Evolutionary conservation across 1,139 yeast species (phyloP), one percentile per base, ranked within the genome.

Genomic region (Meyerozyma guilliermondii): DNA sequence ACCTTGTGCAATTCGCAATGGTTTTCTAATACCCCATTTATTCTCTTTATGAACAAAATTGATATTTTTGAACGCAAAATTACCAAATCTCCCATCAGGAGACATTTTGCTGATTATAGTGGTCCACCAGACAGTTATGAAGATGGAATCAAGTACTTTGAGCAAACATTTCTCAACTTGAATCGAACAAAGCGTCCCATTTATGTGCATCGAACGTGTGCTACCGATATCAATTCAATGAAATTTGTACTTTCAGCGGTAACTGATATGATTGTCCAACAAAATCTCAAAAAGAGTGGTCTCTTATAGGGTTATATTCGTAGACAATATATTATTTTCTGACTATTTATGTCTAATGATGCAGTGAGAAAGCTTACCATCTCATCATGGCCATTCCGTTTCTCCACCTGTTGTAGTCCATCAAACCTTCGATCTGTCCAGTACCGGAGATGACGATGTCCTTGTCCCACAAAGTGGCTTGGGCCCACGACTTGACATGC

Each of bases 171-270:
- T 48, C 59, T 83, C 44, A 70, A 78, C 44, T 60, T 84, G 51
- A 87, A 87, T 58, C 68, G 79, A 45, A 71, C 84, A 2, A 75
- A 78, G 41, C 83, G 85, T 56, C 92, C 91, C 6, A 79, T 91
- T 28, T 94, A 94, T 60, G 84, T 88, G 23, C 97, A 89, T 63
- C 70, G 91, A 51, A 94, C 98, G 1, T 89, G 97, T 67, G 99
- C 99, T 2, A 92, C 98, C 0, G 98, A 94, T 61, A 81, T 95
- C 0, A 73, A 78, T 43, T 76, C 87, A 23, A 91, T 91, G 96
- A 78, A 79, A 56, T 91, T 89, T 61, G 96, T 92, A 24, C 71
- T 92, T 49, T 79, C 87, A 9, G 98, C 98, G 0, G 96, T 89
- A 6, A 88, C 97, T 1, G 98, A 92, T 63, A 76, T 88, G 76